Evolutionary conservation across 768 basidiomycete species (phyloP).

Genomic region (Leccinum obscurum): DNA sequence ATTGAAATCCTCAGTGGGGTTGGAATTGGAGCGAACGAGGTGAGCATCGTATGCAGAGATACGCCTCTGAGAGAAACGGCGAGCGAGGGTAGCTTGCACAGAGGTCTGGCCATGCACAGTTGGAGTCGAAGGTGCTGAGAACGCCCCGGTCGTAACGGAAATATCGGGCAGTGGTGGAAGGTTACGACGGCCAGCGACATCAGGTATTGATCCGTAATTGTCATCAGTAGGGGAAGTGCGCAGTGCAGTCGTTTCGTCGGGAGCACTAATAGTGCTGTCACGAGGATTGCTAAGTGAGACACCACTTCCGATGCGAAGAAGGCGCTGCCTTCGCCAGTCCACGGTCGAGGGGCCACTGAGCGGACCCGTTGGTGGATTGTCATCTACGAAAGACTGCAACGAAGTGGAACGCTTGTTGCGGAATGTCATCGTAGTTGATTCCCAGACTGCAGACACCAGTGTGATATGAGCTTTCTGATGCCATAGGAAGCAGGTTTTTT

Average conservation of each 20-base stretch:
- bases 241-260: constrained; percentile 39
- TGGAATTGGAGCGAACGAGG: constrained; percentile 34
- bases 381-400: constrained; percentile 19
- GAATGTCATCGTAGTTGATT: constrained; percentile 18
- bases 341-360: constrained; percentile 54
- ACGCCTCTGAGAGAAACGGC: constrained; percentile 52
- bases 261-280: constrained; percentile 5
- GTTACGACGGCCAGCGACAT: constrained; percentile 36
- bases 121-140: constrained; percentile 41
- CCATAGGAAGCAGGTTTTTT: too few species aligned
- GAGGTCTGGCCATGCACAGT: constrained; percentile 34
- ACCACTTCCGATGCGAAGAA: constrained; percentile 51
- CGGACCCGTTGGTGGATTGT: constrained; percentile 33
- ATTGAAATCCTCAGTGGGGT: constrained; percentile 48
- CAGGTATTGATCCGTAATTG: constrained; percentile 57
- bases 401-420: constrained; percentile 20
- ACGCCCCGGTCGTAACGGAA: constrained; percentile 30
- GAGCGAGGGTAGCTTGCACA: constrained; percentile 34
- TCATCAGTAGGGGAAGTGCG: constrained; percentile 28
- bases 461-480: background rate
- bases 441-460: background rate
- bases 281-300: background rate
- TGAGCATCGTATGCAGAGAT: constrained; percentile 73
- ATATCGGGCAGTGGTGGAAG: constrained; percentile 40
- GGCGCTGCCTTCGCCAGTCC: constrained; percentile 59